Base-by-base conservation (phyloP, 257 asterid genomes). In the Nicotiana tomentosiformis region DNA sequence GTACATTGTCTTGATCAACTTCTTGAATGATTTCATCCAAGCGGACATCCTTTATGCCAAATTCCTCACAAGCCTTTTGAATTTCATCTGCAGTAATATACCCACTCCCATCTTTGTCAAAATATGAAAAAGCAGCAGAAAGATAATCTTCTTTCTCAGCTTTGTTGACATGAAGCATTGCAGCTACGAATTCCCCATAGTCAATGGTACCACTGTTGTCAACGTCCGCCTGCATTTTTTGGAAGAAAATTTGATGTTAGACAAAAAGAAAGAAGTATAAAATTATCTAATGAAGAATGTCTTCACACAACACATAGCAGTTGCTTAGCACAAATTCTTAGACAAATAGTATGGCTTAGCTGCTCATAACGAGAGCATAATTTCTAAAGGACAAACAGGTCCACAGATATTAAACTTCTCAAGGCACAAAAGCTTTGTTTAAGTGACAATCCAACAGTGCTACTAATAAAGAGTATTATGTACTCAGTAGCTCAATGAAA, bases 21-120 rank as follows among this genome's bases (percentile, higher is more conserved):
- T 86, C 88, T 81, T 66, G 86, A 46, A 86, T 83, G 67, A 86
- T 83, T 80, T 86, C 84, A 30, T 86, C 88, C 81, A 86, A 65
- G 80, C 51, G 86, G 14, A 76, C 76, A 65, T 77, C 83, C n/a
- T 83, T 78, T 67, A 86, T 81, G 67, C 88, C 88, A 35, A 86
- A 86, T 14, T 86, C 81, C 60, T 83, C 77, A 37, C 88, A 86
- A 20, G 86, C 88, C 49, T 80, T 84, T 61, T 83, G 88, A 77
- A 86, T 83, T 51, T 86, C 88, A 76, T 86, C 86, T 80, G 77
- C 82, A 29, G 86, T 86, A 30, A 86, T 86, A 74, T 83, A 86
- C 49, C 88, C 88, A 15, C 84, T 86, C 33, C 85, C 88, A 58
- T 86, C 88, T 81, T 86, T 86, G 68, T 86, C 88, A 33, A 86